phyloP scores from a whole-genome alignment of 78 protist genomes.

The Bigelowiella natans region DNA sequence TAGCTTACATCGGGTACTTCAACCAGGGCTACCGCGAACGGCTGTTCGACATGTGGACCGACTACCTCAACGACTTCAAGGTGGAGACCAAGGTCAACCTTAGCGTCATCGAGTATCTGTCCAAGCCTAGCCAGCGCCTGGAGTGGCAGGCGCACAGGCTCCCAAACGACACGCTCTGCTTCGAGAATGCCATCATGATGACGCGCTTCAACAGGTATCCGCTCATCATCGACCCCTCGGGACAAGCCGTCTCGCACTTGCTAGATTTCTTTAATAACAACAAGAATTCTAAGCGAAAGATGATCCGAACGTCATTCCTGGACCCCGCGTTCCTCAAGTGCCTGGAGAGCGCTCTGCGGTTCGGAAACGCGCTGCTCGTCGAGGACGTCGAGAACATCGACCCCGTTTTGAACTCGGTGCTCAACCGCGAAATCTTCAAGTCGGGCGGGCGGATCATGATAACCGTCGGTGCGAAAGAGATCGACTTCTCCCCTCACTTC shows the following conservation, averaged over 20 bases:
- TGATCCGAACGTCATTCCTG: slow-evolving; percentile 35
- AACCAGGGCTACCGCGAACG: slow-evolving; percentile 45
- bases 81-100: slow-evolving; percentile 47
- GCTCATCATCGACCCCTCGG: slow-evolving; percentile 91
- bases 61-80: slow-evolving; percentile 17
- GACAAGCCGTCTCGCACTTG: slow-evolving; percentile 78
- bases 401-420: slow-evolving; percentile 90
- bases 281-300: background rate
- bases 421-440: slow-evolving; percentile 70
- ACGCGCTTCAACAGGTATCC: slow-evolving; percentile 81
- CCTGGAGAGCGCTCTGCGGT: slow-evolving; percentile 42
- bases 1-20: slow-evolving; percentile 81
- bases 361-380: slow-evolving; percentile 75
- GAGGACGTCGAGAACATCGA: slow-evolving; percentile 89
- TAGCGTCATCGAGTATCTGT: slow-evolving; percentile 59
- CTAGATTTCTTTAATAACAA: slow-evolving; percentile 8
- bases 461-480: slow-evolving; percentile 78
- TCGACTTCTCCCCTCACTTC: slow-evolving; percentile 92
- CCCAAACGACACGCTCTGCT: slow-evolving; percentile 82
- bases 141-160: slow-evolving; percentile 68
- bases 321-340: slow-evolving; percentile 39
- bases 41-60: background rate
- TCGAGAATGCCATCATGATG: slow-evolving; percentile 90
- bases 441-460: slow-evolving; percentile 77
- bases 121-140: slow-evolving; percentile 41